Base-by-base conservation (phyloP, 2,329 filamentous ascomycete genomes). In the Orbilia blumenaviensis region DNA sequence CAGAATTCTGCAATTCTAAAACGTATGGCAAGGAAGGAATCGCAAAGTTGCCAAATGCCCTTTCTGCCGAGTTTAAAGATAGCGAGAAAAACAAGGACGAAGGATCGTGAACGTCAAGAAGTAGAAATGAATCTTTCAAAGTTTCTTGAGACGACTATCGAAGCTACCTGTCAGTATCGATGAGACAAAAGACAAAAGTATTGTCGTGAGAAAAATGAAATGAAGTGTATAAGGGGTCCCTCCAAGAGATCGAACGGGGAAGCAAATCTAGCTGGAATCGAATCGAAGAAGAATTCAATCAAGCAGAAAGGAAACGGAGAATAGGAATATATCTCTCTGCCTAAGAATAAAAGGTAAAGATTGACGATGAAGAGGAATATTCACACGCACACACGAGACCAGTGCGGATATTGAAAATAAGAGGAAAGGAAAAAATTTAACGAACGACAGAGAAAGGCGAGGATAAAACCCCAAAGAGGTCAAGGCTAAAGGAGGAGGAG, bases 171-270 rank as follows among this genome's bases (percentile, higher is more conserved):
- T 75, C 56, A 75, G 69, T 75, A 73, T 61, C 23, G 68, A 60
- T 73, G 60, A 63, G 41, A 75, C 34, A 63, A 54, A 62, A 68
- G 32, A 38, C 23, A 34, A 68, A 52, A 42, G 52, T 41, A 52
- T 44, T 56, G 66, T 54, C 34, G 52, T 48, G 38, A 63, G 52
- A 54, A 74, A 36, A 63, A 60, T 12, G 56, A 75, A 73, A 62
- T 12, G 50, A 63, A 67, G 52, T 56, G 32, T 56, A 75, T 61
- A 67, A 67, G 61, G 54, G 54, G 76, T 76, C 58, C 56, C 63
- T 67, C 69, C 63, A 78, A 79, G 79, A 80, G 75, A 79, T 78
- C 77, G 77, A 74, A 66, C 29, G 60, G 44, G 36, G 56, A 60
- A 61, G 32, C n/a, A n/a, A n/a, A n/a, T 77, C 58, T 58, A 44